phyloP scores from a whole-genome alignment of 1,139 yeast species.

The Blastobotrys arbuscula region DNA sequence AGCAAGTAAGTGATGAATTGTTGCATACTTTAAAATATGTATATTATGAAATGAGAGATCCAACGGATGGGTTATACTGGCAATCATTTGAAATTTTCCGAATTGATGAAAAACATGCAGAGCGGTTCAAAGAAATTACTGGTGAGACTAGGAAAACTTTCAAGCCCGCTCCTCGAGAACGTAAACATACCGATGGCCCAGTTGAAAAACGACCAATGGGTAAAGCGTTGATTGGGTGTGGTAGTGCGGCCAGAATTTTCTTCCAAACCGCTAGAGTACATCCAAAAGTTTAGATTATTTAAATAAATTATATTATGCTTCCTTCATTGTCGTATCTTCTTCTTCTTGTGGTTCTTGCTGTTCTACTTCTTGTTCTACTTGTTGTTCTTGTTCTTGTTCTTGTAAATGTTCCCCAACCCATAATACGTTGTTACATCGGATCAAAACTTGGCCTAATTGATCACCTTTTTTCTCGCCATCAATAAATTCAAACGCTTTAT shows the following conservation, averaged over 20 bases:
- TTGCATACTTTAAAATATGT: constrained; percentile 30
- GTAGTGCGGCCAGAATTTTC: constrained; percentile 63
- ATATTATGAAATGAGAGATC: constrained; percentile 52
- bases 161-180: constrained; percentile 48
- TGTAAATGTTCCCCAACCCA: constrained; percentile 34
- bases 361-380: constrained; percentile 1
- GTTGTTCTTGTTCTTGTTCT: background rate
- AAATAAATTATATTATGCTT: constrained; percentile 7
- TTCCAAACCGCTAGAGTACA: constrained; percentile 61
- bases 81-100: constrained; percentile 58
- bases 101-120: constrained; percentile 48
- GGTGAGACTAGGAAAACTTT: constrained; percentile 43
- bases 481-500: constrained; percentile 59
- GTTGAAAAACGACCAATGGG: constrained; percentile 40
- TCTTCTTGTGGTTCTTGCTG: background rate
- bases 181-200: constrained; percentile 39
- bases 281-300: constrained; percentile 30
- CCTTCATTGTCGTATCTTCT: constrained; percentile 7
- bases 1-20: constrained; percentile 25
- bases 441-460: constrained; percentile 68
- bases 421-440: constrained; percentile 38
- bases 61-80: constrained; percentile 53
- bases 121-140: constrained; percentile 49
- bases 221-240: constrained; percentile 59
- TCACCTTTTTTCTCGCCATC: constrained; percentile 50